Conservation (phyloP, 2,329 filamentous ascomycete species). For the Orbilia ellipsospora region DNA sequence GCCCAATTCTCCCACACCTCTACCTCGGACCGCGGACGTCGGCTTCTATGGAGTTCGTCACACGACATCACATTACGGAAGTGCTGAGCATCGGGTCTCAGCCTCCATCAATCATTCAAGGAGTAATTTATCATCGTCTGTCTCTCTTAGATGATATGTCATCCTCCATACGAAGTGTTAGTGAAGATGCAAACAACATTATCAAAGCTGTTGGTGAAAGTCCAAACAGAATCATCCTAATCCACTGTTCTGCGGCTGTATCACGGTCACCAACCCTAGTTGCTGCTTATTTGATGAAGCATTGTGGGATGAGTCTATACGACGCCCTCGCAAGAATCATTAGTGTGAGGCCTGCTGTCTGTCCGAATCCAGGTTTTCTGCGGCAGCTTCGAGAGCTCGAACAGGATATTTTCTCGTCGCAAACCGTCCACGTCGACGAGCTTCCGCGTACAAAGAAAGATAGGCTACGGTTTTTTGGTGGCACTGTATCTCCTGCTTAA, state of each 20-base stretch:
- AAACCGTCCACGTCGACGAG: conserved; percentile 10
- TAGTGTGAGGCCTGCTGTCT: conserved; percentile 11
- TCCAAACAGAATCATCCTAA: neutral
- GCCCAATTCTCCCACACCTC: conserved; percentile 15
- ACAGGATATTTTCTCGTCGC: conserved; percentile 10
- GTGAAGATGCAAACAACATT: too few species aligned
- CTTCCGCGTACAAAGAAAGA: conserved; percentile 29
- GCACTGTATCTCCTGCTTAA: too few species aligned
- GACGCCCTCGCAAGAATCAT: conserved; percentile 24
- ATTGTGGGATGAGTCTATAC: conserved; percentile 8
- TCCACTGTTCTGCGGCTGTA: conserved; percentile 29
- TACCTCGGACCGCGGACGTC: conserved; percentile 11
- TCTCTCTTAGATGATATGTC: conserved; percentile 16
- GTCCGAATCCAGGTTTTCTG: conserved; percentile 23
- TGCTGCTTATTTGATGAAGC: conserved; percentile 25
- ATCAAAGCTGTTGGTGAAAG: neutral
- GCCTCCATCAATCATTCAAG: conserved; percentile 11
- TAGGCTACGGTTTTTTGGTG: conserved; percentile 19
- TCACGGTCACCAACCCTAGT: conserved; percentile 28
- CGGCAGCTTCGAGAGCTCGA: conserved; percentile 16
- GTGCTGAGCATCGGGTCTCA: conserved; percentile 14
- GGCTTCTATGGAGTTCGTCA: conserved; percentile 1
- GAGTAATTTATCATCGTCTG: conserved; percentile 24
- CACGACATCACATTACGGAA: conserved; percentile 12
- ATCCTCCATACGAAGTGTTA: neutral